Evolutionary conservation across 805 yeast species (phyloP).

Genomic region (Brettanomyces sp.): DNA sequence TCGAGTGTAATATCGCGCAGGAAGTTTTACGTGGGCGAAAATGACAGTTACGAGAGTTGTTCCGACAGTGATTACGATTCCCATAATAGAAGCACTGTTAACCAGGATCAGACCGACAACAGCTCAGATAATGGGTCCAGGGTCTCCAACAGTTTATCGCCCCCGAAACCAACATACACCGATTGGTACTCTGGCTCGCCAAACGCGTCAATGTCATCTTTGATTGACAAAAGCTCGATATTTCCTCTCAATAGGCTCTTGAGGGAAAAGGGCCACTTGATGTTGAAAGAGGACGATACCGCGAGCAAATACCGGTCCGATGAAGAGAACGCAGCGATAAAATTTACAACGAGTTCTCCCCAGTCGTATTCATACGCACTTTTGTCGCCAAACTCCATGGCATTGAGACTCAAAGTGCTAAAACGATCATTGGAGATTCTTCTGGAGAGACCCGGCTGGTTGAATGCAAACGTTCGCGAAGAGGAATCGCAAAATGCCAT

Average conservation of each 20-base stretch:
- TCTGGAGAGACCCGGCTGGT: conserved; percentile 46
- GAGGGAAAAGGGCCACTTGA: neutral
- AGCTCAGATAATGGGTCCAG: no score
- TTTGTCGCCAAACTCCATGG: conserved; percentile 69
- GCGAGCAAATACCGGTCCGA: conserved; percentile 1
- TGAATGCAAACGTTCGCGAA: conserved; percentile 4
- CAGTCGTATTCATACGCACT: conserved; percentile 83
- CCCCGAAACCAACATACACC: neutral
- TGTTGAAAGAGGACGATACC: neutral
- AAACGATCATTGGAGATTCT: conserved; percentile 70
- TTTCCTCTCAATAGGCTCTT: neutral
- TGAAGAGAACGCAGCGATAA: conserved; percentile 18
- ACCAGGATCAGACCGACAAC: no score
- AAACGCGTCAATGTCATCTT: neutral
- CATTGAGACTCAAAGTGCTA: conserved; percentile 63
- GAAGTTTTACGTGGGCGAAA: conserved; percentile 7
- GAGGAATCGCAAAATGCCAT: neutral
- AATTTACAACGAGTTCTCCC: conserved; percentile 70
- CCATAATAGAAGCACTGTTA: no score
- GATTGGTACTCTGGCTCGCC: neutral
- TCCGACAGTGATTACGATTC: neutral
- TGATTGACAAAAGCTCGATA: neutral
- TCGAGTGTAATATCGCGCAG: conserved; percentile 6
- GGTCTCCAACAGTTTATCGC: no score
- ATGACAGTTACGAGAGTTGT: conserved; percentile 4